These are phyloP conservation scores for Verticillium albo-atrum DNA, from an alignment of 2,329 filamentous ascomycete species.

Conservation along the genomic window DNA sequence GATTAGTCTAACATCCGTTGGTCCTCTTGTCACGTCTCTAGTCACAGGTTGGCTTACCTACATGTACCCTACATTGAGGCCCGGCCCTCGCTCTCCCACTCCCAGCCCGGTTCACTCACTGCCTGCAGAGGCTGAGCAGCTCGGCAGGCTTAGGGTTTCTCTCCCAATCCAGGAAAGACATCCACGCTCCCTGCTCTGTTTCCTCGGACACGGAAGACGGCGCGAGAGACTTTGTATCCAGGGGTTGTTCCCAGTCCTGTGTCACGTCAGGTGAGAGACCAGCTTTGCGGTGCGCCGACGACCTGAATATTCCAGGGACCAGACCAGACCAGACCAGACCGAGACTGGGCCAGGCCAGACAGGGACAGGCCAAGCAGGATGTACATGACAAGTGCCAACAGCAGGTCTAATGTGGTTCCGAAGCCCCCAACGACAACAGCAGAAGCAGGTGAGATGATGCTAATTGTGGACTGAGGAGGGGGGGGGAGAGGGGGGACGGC, in stretches of 20 bases:
- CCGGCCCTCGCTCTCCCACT: too few relatives aligned
- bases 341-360: not conserved
- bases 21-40: not conserved
- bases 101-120: not conserved
- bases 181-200: too few relatives aligned
- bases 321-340: not conserved
- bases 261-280: too few relatives aligned
- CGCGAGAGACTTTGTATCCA: too few relatives aligned
- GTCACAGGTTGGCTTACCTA: not conserved
- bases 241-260: too few relatives aligned
- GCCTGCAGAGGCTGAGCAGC: too few relatives aligned
- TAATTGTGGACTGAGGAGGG: not conserved
- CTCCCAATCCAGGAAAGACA: too few relatives aligned
- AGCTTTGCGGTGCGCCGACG: not conserved
- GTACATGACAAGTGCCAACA: not conserved
- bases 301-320: not conserved
- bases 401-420: not conserved
- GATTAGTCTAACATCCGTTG: not conserved
- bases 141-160: too few relatives aligned
- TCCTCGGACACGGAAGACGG: too few relatives aligned
- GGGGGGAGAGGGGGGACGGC: too few relatives aligned
- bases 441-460: not conserved
- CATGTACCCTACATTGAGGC: not conserved
- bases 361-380: not conserved
- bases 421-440: not conserved